phyloP scores from a whole-genome alignment of 2,329 filamentous ascomycete genomes.

The Beauveria australis region DNA sequence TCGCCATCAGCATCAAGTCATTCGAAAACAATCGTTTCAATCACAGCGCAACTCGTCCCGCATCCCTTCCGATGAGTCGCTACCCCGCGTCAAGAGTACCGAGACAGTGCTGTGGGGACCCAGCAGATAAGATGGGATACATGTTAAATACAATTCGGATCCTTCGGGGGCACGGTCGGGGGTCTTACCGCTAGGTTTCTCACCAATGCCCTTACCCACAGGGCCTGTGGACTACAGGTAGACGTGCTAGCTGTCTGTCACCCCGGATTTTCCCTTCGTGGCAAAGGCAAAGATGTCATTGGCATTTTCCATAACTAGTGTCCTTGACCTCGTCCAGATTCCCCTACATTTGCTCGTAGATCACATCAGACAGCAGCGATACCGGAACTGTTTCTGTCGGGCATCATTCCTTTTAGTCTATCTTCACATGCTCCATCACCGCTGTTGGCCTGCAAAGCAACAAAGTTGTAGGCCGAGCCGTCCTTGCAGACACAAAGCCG shows the following conservation, averaged over 20 bases:
- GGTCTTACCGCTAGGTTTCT: conserved; percentile 67
- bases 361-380: conserved; percentile 75
- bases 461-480: not conserved
- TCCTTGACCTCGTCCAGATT: conserved; percentile 65
- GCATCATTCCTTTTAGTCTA: not conserved
- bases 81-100: not conserved
- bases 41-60: not conserved
- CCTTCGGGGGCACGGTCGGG: not conserved
- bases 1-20: conserved; percentile 5
- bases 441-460: not conserved
- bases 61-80: not conserved
- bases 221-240: conserved; percentile 78
- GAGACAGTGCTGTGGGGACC: not conserved
- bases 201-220: conserved; percentile 65
- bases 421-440: conserved; percentile 4
- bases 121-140: not conserved
- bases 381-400: conserved; percentile 64
- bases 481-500: not conserved
- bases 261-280: conserved; percentile 71
- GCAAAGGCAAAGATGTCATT: conserved; percentile 76
- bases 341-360: conserved; percentile 57
- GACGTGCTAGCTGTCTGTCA: conserved; percentile 75
- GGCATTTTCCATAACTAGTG: conserved; percentile 63
- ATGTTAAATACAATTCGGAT: not conserved
- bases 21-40: not conserved